phyloP scores from a whole-genome alignment of 371 early-diverging fungal species.

The Mucor saturninus region DNA sequence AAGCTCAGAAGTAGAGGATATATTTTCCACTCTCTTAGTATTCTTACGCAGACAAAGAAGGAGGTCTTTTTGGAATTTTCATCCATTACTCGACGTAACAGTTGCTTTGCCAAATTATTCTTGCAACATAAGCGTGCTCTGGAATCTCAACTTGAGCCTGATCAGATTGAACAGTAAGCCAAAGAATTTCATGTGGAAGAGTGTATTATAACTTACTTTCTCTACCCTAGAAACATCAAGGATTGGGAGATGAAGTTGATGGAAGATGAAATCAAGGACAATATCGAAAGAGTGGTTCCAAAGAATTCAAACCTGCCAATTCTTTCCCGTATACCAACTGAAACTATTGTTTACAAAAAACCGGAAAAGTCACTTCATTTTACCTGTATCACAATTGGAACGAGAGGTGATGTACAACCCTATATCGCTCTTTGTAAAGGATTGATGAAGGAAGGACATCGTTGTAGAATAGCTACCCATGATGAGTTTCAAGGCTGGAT shows the following conservation, averaged over 20 bases:
- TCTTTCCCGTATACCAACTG: slow-evolving; percentile 24
- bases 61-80: slow-evolving; percentile 52
- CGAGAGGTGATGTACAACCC: slow-evolving; percentile 87
- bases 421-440: slow-evolving; percentile 84
- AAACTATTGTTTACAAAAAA: slow-evolving; percentile 25
- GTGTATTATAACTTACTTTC: too few relatives aligned
- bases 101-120: slow-evolving; percentile 48
- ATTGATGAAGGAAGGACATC: slow-evolving; percentile 74
- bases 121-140: slow-evolving; percentile 31
- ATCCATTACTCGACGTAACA: slow-evolving; percentile 44
- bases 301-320: slow-evolving; percentile 27
- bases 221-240: slow-evolving; percentile 20
- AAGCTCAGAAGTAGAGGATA: slow-evolving; percentile 49
- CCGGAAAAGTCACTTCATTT: slow-evolving; percentile 66
- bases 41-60: slow-evolving; percentile 25
- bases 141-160: slow-evolving; percentile 19
- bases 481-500: slow-evolving; percentile 79
- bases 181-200: neutral
- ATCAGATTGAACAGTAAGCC: slow-evolving; percentile 25
- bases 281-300: slow-evolving; percentile 8
- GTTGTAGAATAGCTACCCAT: slow-evolving; percentile 78
- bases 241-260: slow-evolving; percentile 42
- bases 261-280: slow-evolving; percentile 28
- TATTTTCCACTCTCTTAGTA: slow-evolving; percentile 25
- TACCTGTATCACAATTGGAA: slow-evolving; percentile 84